Evolutionary conservation across 2,329 filamentous ascomycete species (phyloP).

Genomic region (Sphaerulina musiva): DNA sequence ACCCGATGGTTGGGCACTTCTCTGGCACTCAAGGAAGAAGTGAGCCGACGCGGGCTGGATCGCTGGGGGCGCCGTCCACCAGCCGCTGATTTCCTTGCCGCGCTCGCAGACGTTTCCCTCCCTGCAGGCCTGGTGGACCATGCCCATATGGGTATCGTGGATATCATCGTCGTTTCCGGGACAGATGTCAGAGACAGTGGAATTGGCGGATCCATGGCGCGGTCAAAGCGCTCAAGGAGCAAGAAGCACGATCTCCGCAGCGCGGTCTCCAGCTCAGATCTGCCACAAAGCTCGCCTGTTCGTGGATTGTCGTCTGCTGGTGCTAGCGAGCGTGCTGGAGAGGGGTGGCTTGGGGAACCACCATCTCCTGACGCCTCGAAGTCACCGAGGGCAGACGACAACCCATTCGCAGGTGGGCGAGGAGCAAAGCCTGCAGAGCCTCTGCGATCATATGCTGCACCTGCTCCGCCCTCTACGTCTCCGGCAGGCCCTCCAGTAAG

Average conservation of each 20-base stretch:
- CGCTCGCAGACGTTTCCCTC: slow-evolving; percentile 35
- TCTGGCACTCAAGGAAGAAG: slow-evolving; percentile 32
- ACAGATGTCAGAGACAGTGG: slow-evolving; percentile 26
- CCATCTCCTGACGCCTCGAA: neutral
- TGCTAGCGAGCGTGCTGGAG: no score
- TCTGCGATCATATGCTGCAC: neutral
- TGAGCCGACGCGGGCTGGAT: slow-evolving; percentile 32
- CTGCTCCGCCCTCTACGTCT: neutral
- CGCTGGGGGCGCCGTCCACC: slow-evolving; percentile 30
- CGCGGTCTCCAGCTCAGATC: neutral
- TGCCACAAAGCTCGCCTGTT: neutral
- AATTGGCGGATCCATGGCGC: slow-evolving; percentile 16
- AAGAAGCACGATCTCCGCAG: neutral
- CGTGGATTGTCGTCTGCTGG: no score
- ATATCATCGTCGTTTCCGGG: slow-evolving; percentile 27
- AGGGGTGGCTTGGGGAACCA: no score
- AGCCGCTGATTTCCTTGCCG: slow-evolving; percentile 36
- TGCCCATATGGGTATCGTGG: slow-evolving; percentile 29
- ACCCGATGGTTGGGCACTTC: slow-evolving; percentile 36
- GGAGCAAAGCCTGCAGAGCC: neutral
- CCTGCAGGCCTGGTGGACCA: slow-evolving; percentile 31
- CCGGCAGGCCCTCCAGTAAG: slow-evolving; percentile 5
- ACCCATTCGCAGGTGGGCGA: neutral
- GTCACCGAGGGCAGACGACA: neutral
- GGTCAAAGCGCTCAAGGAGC: slow-evolving; percentile 6